Evolutionary conservation across 257 asterid genomes (phyloP), one percentile per base, ranked within the genome.

Genomic region (Euphrasia confusa): DNA sequence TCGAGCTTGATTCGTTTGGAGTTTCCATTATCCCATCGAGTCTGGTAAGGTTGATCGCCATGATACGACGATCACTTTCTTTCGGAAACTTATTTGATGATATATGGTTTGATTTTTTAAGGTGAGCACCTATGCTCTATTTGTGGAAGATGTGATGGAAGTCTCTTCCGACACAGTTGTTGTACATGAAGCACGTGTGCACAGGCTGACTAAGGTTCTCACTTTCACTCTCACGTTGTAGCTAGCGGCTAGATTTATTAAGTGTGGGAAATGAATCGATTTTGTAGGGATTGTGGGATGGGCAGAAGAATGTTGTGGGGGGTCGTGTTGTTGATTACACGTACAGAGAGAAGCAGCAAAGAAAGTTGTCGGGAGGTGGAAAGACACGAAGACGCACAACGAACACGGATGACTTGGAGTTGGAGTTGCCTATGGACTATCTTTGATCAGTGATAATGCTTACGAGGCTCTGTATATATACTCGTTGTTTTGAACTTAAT

Each of bases 1-100:
- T 85, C 2, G 88, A 85, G 80, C 81, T 85, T 37, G 88, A 85
- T 74, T 81, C 86, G n/a, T 85, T 85, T 47, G 95, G 95, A 56
- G 70, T 85, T 66, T 77, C 88, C 69, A 56, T 85, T 40, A 79
- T 85, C 68, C 95, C 95, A 4, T 83, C 90, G 32, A 83, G 72
- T 70, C 74, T 85, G 94, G 94, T 85, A 80, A 64, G 90, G 70
- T 45, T 11, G 14, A 58, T 24, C 14, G 7, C 45, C 12, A 48
- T 63, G 21, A 35, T 44, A 56, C 17, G n/a, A 10, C 3, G 59
- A 24, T 54, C 15, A 13, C 49, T 21, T 42, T 3, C 10, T 3
- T 42, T 27, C 11, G 7, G 0, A 14, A n/a, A 13, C n/a, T 37
- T 26, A 32, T 64, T 24, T 58, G 24, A 13, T 54, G 10, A n/a